Evolutionary conservation across 2,329 filamentous ascomycete genomes (phyloP).

Genomic region (Cytospora mali): DNA sequence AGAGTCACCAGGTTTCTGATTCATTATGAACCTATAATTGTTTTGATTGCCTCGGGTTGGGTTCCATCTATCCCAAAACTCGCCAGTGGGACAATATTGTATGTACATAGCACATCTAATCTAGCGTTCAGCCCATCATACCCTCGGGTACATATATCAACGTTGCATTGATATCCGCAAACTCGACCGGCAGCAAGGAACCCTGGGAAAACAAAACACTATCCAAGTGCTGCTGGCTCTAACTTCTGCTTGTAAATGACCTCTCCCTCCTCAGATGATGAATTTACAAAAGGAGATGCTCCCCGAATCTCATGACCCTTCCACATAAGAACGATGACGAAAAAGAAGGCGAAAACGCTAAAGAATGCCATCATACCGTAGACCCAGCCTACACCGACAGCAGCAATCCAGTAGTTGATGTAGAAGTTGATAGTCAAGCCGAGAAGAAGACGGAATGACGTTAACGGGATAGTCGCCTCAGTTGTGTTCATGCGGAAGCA

Average conservation of each 20-base stretch:
- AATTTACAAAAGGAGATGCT: conserved; percentile 26
- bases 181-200: too few relatives aligned
- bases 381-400: conserved; percentile 42
- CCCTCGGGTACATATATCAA: background rate
- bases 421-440: conserved; percentile 45
- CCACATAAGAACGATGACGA: conserved; percentile 36
- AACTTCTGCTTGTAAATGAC: background rate
- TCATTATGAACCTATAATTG: too few relatives aligned
- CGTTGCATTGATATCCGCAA: background rate
- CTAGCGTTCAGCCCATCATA: too few relatives aligned
- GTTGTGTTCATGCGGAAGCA: conserved; percentile 41
- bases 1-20: too few relatives aligned
- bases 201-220: background rate
- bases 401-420: conserved; percentile 41
- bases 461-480: conserved; percentile 40
- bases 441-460: conserved; percentile 40
- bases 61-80: background rate
- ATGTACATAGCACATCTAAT: too few relatives aligned
- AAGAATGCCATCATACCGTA: conserved; percentile 47
- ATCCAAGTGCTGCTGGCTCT: background rate
- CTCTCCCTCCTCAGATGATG: conserved; percentile 28
- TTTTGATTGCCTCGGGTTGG: too few relatives aligned
- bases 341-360: conserved; percentile 33
- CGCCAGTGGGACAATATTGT: too few relatives aligned
- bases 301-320: conserved; percentile 33